A percentile compares a stretch with the other conserved stretches of the same genome.
Conservation (phyloP, 164 flowering plant genomes). For the Kalanchoe fedtschenkoi region DNA sequence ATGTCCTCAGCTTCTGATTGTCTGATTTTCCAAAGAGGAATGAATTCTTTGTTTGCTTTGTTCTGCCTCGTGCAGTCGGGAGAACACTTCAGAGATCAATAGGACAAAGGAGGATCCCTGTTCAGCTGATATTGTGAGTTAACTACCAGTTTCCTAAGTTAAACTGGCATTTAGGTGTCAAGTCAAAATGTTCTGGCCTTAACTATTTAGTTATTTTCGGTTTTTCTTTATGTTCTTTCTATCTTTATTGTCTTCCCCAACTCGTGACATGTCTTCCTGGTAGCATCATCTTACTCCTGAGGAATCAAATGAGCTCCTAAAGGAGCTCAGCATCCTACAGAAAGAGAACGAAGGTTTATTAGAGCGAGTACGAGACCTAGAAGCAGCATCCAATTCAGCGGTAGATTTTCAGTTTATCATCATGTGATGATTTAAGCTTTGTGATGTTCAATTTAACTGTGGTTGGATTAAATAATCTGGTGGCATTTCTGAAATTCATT, state of each 20-base stretch:
- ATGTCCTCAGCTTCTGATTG: background rate
- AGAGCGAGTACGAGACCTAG: constrained; percentile 15
- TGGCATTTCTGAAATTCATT: background rate
- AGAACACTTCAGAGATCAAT: constrained; percentile 44
- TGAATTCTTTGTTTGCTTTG: background rate
- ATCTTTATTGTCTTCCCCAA: background rate
- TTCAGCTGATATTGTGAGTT: constrained; percentile 17
- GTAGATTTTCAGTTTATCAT: constrained; percentile 25
- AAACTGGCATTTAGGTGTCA: background rate
- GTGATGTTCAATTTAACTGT: background rate
- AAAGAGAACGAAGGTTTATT: constrained; percentile 26
- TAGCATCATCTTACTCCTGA: constrained; percentile 10
- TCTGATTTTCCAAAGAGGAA: background rate
- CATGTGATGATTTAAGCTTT: background rate
- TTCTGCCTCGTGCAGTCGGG: constrained; percentile 24
- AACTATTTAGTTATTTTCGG: background rate
- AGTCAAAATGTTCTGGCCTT: background rate
- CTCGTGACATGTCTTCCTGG: background rate
- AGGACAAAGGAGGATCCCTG: constrained; percentile 22
- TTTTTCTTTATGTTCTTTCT: background rate
- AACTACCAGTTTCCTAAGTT: constrained; percentile 4
- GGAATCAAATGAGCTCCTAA: constrained; percentile 23
- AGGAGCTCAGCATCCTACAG: constrained; percentile 18
- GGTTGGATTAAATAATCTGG: background rate
- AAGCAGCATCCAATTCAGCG: constrained; percentile 6